phyloP scores from a whole-genome alignment of 495 filamentous ascomycete species.

The Friedmanniomyces simplex region DNA sequence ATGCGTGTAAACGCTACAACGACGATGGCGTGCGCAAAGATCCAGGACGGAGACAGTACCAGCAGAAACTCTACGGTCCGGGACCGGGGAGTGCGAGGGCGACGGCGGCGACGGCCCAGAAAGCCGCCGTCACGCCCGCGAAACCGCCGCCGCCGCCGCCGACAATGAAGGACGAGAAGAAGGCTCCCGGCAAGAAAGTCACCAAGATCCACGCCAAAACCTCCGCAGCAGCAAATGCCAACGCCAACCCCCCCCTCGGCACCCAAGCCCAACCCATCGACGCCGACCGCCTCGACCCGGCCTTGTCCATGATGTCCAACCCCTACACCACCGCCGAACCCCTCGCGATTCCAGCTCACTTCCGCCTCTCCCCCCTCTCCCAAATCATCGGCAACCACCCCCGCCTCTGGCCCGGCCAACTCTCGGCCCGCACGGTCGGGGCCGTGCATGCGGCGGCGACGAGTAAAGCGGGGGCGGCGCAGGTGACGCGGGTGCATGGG shows the following conservation, averaged over 20 bases:
- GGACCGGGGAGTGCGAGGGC: slow-evolving; percentile 21
- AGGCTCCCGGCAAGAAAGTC: neutral
- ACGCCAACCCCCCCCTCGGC: neutral
- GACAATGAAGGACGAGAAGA: neutral
- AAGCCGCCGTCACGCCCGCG: neutral
- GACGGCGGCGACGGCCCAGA: neutral
- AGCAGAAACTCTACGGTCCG: slow-evolving; percentile 22
- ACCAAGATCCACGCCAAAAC: neutral
- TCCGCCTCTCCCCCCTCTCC: slow-evolving; percentile 50
- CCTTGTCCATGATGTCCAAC: slow-evolving; percentile 1
- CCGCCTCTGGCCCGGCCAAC: slow-evolving; percentile 53
- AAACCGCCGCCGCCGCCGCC: neutral
- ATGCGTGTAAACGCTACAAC: slow-evolving; percentile 64
- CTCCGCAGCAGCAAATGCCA: too few relatives aligned
- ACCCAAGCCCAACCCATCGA: neutral
- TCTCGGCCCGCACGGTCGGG: slow-evolving; percentile 43
- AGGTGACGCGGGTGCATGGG: slow-evolving; percentile 53
- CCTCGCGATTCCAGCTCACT: slow-evolving; percentile 46
- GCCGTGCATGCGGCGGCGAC: slow-evolving; percentile 45
- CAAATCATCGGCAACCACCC: slow-evolving; percentile 34
- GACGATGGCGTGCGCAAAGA: slow-evolving; percentile 55
- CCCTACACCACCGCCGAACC: neutral
- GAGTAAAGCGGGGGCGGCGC: slow-evolving; percentile 44
- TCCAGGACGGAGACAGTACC: slow-evolving; percentile 41
- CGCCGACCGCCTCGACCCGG: neutral